These are phyloP conservation scores for Miscanthus sacchariflorus DNA, from an alignment of 202 grass and related monocot genomes.

Conservation along the genomic window DNA sequence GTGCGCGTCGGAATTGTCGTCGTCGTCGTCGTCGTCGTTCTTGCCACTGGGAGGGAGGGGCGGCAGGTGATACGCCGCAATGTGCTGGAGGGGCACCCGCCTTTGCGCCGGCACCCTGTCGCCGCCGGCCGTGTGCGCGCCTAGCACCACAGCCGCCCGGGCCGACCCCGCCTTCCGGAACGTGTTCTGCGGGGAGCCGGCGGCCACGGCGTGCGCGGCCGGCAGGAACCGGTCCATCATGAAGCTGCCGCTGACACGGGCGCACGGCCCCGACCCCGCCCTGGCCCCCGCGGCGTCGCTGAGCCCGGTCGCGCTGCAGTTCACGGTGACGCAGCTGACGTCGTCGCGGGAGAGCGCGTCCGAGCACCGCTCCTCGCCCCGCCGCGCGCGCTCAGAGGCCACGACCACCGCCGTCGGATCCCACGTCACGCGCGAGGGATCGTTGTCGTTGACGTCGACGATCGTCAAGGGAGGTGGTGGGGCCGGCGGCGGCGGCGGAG, in stretches of 20 bases:
- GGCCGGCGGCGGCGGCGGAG: neutral
- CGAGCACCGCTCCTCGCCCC: constrained; percentile 53
- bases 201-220: constrained; percentile 73
- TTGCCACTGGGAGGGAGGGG: neutral
- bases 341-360: constrained; percentile 78
- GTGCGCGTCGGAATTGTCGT: constrained; percentile 50
- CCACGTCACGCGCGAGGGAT: neutral
- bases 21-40: constrained; percentile 31
- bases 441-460: neutral
- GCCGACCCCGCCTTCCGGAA: constrained; percentile 56
- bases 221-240: constrained; percentile 94
- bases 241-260: constrained; percentile 51
- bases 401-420: neutral
- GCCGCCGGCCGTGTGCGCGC: neutral
- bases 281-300: constrained; percentile 42
- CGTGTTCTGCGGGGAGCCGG: constrained; percentile 56
- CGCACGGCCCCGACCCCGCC: neutral
- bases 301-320: constrained; percentile 74
- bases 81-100: constrained; percentile 37
- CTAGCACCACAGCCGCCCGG: neutral
- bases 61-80: constrained; percentile 11
- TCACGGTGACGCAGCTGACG: constrained; percentile 69
- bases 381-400: neutral
- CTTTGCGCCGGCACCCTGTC: neutral
- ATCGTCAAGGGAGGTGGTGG: neutral